Conservation (phyloP, 2,329 filamentous ascomycete genomes). For the Purpureocillium takamizusanense region DNA sequence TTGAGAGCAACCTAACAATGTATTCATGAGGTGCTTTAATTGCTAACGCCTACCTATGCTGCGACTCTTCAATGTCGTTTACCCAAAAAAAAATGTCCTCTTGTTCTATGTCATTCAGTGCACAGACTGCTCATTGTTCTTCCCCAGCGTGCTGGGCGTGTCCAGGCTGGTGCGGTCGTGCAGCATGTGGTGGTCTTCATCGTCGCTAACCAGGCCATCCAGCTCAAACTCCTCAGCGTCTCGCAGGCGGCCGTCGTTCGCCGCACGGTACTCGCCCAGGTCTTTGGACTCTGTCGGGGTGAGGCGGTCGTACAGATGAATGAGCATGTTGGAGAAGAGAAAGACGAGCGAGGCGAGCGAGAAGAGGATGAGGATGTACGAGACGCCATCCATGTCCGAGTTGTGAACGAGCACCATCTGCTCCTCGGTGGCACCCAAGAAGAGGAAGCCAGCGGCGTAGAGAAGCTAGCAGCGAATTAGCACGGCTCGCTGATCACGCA, state of each 20-base stretch:
- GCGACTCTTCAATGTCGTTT: not conserved
- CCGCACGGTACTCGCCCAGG: slow-evolving; percentile 23
- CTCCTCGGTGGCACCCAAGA: slow-evolving; percentile 96
- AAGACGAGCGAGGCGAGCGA: slow-evolving; percentile 86
- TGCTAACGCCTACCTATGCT: not conserved
- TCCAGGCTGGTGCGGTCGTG: slow-evolving; percentile 25
- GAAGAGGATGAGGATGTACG: slow-evolving; percentile 87
- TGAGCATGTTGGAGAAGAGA: slow-evolving; percentile 80
- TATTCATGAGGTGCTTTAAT: not conserved
- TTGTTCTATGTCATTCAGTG: slow-evolving; percentile 11
- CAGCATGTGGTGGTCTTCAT: slow-evolving; percentile 57
- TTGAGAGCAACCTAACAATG: too few relatives aligned
- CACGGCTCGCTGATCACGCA: too few relatives aligned
- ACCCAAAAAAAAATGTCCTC: not conserved
- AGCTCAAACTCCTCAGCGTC: slow-evolving; percentile 93
- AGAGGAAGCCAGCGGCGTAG: slow-evolving; percentile 87
- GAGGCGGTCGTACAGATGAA: slow-evolving; percentile 69
- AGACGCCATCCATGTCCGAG: slow-evolving; percentile 75
- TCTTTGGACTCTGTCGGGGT: slow-evolving; percentile 25
- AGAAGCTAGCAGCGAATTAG: slow-evolving; percentile 53
- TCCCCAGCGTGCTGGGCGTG: slow-evolving; percentile 30
- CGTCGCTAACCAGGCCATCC: slow-evolving; percentile 81
- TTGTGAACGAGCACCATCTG: slow-evolving; percentile 74
- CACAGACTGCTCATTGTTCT: slow-evolving; percentile 18
- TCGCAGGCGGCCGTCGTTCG: slow-evolving; percentile 50